Percentiles rank a stretch among this genome's conserved stretches.
phyloP scores from a whole-genome alignment of 2,329 filamentous ascomycete genomes.

The Aspergillaceae sp. region DNA sequence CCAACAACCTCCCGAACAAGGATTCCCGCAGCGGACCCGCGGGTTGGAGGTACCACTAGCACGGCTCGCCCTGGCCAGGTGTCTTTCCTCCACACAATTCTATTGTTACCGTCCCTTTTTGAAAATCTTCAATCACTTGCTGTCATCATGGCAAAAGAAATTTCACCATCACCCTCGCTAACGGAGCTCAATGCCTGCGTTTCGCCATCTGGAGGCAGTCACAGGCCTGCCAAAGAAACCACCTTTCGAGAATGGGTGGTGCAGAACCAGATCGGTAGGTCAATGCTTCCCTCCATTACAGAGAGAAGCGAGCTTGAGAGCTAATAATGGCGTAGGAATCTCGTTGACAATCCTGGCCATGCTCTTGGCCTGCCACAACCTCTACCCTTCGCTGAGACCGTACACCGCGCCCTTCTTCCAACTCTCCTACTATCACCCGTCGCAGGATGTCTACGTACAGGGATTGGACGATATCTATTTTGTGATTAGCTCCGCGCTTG shows the following conservation, averaged over 20 bases:
- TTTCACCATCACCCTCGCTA: conserved; percentile 20
- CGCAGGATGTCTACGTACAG: conserved; percentile 61
- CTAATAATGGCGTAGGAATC: conserved; percentile 49
- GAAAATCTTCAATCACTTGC: conserved; percentile 2
- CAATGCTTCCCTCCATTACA: neutral
- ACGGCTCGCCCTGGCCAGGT: neutral
- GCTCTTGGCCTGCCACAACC: conserved; percentile 70
- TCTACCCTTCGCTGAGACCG: conserved; percentile 69
- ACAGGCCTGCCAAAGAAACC: conserved; percentile 28
- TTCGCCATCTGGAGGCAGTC: conserved; percentile 21
- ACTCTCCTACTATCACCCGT: conserved; percentile 70
- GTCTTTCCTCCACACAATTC: neutral
- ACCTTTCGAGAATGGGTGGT: conserved; percentile 55
- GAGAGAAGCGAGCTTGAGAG: no score
- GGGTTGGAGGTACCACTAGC: neutral
- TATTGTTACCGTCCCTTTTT: neutral
- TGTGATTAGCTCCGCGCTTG: conserved; percentile 67
- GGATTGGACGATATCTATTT: conserved; percentile 74
- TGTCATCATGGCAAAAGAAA: conserved; percentile 28
- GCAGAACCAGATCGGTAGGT: conserved; percentile 69
- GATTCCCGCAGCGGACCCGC: conserved; percentile 1
- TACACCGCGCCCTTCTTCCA: conserved; percentile 83
- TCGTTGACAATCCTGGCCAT: conserved; percentile 78
- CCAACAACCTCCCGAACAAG: neutral
- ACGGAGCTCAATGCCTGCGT: conserved; percentile 35